phyloP scores from a whole-genome alignment of 2,329 filamentous ascomycete species.

The Penicillium hesseltinei region DNA sequence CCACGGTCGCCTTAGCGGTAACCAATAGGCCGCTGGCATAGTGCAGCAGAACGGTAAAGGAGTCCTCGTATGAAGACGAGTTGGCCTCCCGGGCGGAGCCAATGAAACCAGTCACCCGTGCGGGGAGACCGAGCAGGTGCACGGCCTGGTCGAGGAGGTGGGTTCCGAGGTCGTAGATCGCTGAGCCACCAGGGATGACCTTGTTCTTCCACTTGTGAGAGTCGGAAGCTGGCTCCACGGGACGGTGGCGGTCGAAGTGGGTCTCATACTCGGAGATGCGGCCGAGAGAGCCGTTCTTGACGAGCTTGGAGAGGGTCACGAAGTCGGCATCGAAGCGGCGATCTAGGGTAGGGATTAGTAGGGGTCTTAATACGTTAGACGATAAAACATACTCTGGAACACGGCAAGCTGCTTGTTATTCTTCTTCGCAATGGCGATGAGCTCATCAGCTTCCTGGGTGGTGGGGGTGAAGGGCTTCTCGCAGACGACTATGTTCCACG shows the following conservation, averaged over 20 bases:
- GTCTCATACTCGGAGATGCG: constrained; percentile 75
- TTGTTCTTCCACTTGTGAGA: constrained; percentile 65
- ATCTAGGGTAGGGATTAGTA: constrained; percentile 40
- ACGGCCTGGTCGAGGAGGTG: constrained; percentile 76
- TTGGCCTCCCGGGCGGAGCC: constrained; percentile 64
- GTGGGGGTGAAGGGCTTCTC: constrained; percentile 83
- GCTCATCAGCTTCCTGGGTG: constrained; percentile 62
- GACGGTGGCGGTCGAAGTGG: constrained; percentile 74
- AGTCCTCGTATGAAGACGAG: constrained; percentile 48
- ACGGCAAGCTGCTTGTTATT: constrained; percentile 59
- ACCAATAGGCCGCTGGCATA: constrained; percentile 65
- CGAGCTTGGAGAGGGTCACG: constrained; percentile 63
- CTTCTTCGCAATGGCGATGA: constrained; percentile 57
- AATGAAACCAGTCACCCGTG: constrained; percentile 65
- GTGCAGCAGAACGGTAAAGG: constrained; percentile 62
- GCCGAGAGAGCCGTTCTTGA: constrained; percentile 61
- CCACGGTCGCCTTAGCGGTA: constrained; percentile 66
- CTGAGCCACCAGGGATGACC: constrained; percentile 63
- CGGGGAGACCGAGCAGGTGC: constrained; percentile 66
- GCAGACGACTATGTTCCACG: constrained; percentile 56
- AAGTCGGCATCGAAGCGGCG: constrained; percentile 78
- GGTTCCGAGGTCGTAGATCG: constrained; percentile 71
- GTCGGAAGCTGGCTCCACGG: constrained; percentile 49
- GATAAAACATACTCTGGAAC: constrained; percentile 59
- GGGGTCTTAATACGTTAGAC: background rate